Conservation (phyloP, 176 grass and related monocot species). For the Chrysopogon serrulatus region DNA sequence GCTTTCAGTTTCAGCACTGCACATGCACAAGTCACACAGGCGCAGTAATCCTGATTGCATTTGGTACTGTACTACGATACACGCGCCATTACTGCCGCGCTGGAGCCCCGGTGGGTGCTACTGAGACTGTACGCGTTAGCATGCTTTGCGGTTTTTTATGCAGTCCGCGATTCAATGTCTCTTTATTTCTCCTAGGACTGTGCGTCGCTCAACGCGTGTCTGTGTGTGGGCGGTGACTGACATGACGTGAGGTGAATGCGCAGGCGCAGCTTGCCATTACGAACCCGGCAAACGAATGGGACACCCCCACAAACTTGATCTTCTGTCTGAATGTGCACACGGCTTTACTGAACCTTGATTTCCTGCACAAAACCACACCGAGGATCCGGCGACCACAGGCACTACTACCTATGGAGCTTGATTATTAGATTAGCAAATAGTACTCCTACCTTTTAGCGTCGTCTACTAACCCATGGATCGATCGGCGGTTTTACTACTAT, state of each 20-base stretch:
- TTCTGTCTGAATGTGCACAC: conserved; percentile 30
- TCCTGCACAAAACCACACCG: conserved; percentile 7
- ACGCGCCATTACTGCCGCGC: not conserved
- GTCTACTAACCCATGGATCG: not conserved
- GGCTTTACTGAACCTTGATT: conserved; percentile 4
- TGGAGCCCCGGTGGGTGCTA: no score
- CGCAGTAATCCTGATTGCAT: not conserved
- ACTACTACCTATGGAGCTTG: not conserved
- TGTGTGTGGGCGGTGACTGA: no score
- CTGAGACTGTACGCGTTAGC: not conserved
- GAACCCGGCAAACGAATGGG: not conserved
- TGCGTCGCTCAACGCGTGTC: not conserved
- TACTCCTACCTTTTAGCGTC: not conserved
- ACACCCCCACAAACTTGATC: conserved; percentile 12
- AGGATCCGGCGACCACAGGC: conserved; percentile 10
- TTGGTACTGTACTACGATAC: not conserved
- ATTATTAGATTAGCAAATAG: conserved; percentile 17
- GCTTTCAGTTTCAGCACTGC: not conserved
- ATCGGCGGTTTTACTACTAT: not conserved
- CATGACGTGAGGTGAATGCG: conserved; percentile 17
- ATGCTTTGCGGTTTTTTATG: not conserved
- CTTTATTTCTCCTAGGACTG: not conserved
- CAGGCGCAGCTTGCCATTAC: not conserved
- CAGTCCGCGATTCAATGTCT: not conserved
- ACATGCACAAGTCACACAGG: not conserved